These are phyloP conservation scores for Dioszegia aurantiaca DNA, from an alignment of 768 basidiomycete species.

Conservation along the genomic window DNA sequence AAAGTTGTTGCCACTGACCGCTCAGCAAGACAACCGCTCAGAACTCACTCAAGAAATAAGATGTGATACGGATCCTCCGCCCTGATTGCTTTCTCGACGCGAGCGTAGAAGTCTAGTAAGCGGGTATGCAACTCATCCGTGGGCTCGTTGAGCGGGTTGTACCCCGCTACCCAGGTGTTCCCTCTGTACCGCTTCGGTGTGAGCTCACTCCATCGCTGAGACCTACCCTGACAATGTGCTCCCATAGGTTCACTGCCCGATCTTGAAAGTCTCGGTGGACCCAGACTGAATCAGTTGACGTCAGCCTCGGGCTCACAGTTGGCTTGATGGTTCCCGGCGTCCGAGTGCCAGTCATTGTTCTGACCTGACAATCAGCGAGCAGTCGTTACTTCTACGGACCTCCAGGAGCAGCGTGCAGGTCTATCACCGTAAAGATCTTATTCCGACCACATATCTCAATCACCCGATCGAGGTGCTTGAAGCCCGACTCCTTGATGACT, in stretches of 20 bases:
- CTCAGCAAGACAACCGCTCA: background rate
- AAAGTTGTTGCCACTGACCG: constrained; percentile 61
- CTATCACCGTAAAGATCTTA: constrained; percentile 72
- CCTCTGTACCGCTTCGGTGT: constrained; percentile 61
- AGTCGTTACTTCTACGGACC: constrained; percentile 15
- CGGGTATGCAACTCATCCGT: constrained; percentile 68
- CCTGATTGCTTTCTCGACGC: constrained; percentile 68
- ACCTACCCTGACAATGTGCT: constrained; percentile 60
- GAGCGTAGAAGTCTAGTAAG: constrained; percentile 66
- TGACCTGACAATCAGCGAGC: constrained; percentile 31
- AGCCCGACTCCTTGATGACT: constrained; percentile 68
- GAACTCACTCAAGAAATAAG: constrained; percentile 65
- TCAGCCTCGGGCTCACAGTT: constrained; percentile 25
- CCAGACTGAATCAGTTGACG: constrained; percentile 59
- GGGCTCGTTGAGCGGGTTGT: constrained; percentile 82
- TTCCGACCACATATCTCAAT: constrained; percentile 68
- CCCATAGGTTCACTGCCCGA: constrained; percentile 73
- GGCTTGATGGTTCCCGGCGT: constrained; percentile 52
- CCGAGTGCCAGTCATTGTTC: constrained; percentile 70
- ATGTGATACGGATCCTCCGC: constrained; percentile 66
- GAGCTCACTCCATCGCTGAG: background rate
- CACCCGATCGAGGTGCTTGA: constrained; percentile 79
- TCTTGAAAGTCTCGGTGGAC: constrained; percentile 82
- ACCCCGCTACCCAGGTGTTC: constrained; percentile 81
- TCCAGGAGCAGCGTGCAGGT: constrained; percentile 65